Base-by-base conservation (phyloP, 1,284 basidiomycete genomes). In the Moesziomyces sp. region DNA sequence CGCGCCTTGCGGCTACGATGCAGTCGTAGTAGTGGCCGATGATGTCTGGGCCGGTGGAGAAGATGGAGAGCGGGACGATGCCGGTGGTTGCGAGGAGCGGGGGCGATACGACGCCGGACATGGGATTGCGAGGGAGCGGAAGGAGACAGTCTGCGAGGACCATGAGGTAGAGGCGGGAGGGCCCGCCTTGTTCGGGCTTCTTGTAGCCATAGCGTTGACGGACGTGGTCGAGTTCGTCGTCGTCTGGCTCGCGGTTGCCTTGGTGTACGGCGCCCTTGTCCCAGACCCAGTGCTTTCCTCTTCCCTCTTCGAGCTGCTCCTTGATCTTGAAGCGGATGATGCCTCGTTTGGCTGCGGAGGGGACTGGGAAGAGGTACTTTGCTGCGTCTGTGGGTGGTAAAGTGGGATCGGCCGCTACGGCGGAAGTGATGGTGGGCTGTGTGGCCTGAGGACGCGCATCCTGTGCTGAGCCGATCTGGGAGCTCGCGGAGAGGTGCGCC, bases 1-100 rank as follows among this genome's bases (percentile, higher is more conserved):
- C 82, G 14, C 69, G 59, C 38, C 74, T 62, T 10, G 82, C 82
- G 1, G 74, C 72, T 21, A 83, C 73, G 63, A 83, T 83, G 68
- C 82, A 83, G 53, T 83, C 78, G 51, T 79, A 81, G 62, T 83
- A 83, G 56, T 83, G 82, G 5, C 76, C 74, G 49, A 83, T 83
- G 73, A 83, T 83, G 50, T 83, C 81, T 4, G 82, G 82, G 11
- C 82, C 82, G 0, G 82, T 83, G 16, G 77, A 80, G 44, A 83
- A 81, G 67, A 83, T 79, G 52, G 80, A 79, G 19, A 81, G 74
- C 0, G 82, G 82, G 0, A 80, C 71, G 43, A 81, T 80, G 33
- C 82, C 82, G 2, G 82, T 83, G 1, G 82, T 82, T 1, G 82
- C 82, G 0, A 83, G 74, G 10, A 83, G 70, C 10, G 78, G 77